Base-by-base conservation (phyloP, 2,329 filamentous ascomycete species). In the Trichoderma atrobrunneum region DNA sequence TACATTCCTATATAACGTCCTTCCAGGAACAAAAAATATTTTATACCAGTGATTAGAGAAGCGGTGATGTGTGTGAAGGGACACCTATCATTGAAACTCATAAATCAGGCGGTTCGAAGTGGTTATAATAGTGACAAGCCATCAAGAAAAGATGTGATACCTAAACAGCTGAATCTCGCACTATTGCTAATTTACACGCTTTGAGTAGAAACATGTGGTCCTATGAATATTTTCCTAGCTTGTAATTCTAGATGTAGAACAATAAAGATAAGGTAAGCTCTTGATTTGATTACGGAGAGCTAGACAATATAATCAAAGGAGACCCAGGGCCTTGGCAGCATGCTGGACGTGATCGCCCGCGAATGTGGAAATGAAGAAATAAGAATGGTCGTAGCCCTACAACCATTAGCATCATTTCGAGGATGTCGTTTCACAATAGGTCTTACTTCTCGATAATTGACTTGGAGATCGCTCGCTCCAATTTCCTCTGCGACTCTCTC, bases 331-430 rank as follows among this genome's bases (percentile, higher is more conserved):
- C 86, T 96, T 97, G 76, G 95, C 95, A 72, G 94, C 94, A 84
- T 97, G 94, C 78, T 93, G 91, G 76, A 98, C 88, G 82, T 99
- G 96, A 77, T 98, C 95, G 78, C 93, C 91, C 54, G 91, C 89
- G 81, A 99, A 99, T n/a, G 90, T 90, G 39, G 95, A 91, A 86
- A 99, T 97, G 83, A 97, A 98, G 84, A 90, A 99, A 85, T 99
- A 99, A 74, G 94, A 97, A 84, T 99, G 96, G 81, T 99, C 96
- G 80, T 99, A 98, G 74, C 91, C 94, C 84, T 93, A 11, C 1
- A 34, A 18, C 11, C 10, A 12, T 34, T 0, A 34, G 39, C 18
- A 43, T 43, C 39, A 43, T 10, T 43, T 43, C 18, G 11, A 21
- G 3, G 1, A 7, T n/a, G 3, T 5, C 39, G 39, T 43, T 43